Evolutionary conservation across 2,329 filamentous ascomycete genomes (phyloP), one percentile per base, ranked within the genome.

Genomic region (Arthroderma sp.): DNA sequence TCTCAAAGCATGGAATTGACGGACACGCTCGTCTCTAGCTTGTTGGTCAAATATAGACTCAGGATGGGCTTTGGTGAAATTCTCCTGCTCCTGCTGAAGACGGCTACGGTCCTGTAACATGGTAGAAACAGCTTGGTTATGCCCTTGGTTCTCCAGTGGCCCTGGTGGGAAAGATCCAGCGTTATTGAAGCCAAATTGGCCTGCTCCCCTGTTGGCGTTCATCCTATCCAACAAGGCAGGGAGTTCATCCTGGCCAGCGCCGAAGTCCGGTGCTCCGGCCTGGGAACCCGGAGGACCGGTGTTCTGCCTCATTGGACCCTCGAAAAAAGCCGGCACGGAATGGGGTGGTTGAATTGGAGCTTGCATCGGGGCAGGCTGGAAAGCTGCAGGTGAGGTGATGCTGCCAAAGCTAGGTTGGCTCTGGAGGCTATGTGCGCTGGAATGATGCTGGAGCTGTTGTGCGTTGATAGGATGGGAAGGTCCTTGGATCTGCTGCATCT

Each of bases 321-420:
- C 89, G 64, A 89, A 88, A 69, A 91, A 91, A 38, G 82, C 82
- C 37, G 81, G 76, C 4, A 80, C 76, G n/a, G 73, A 72, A 62
- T 80, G 79, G 2, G 73, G 68, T 41, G 79, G 77, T 59, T 81
- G 80, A 54, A 84, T 78, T 13, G 80, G 77, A 1, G 79, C 81
- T 72, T 67, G 81, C 67, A 76, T 83, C 58, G 77, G 77, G 61
- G 82, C 78, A 56, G 80, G 77, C 64, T 84, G 81, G 66, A 83
- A 85, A 9, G 82, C 83, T 58, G 86, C 82, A 1, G 91, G 90
- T n/a, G 90, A 94, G 2, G 88, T 84, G 63, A 98, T 94, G 72
- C 87, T 96, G 17, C 91, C 89, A 68, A 93, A 96, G 73, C 91
- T 97, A 21, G 91, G 91, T 72, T 98, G 93, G 68, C 90, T 96